These are phyloP conservation scores for Aspergillus cavernicola DNA, from an alignment of 495 filamentous ascomycete genomes.

Conservation along the genomic window DNA sequence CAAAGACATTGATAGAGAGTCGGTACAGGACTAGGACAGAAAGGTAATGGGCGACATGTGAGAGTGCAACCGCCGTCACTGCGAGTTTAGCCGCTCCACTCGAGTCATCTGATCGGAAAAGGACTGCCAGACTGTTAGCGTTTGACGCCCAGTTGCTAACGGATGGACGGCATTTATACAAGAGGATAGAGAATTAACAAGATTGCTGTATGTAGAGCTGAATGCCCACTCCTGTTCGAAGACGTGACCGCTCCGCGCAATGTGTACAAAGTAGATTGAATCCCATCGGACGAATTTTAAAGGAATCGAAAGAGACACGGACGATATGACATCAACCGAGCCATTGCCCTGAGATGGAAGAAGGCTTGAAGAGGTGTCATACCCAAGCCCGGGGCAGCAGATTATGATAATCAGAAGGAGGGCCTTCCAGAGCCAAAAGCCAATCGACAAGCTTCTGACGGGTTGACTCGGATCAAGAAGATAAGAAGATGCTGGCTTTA, in stretches of 20 bases:
- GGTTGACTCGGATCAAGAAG: slow-evolving; percentile 33
- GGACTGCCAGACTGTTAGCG: slow-evolving; percentile 20
- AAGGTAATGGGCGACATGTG: slow-evolving; percentile 68
- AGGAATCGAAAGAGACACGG: slow-evolving; percentile 22
- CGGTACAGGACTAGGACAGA: slow-evolving; percentile 69
- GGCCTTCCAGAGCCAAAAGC: slow-evolving; percentile 64
- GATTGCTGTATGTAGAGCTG: slow-evolving; percentile 60
- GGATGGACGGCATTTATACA: slow-evolving; percentile 34
- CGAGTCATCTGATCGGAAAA: slow-evolving; percentile 22
- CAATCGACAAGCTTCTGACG: slow-evolving; percentile 32
- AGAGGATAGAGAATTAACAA: slow-evolving; percentile 43
- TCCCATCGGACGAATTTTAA: slow-evolving; percentile 81
- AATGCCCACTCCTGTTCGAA: slow-evolving; percentile 99
- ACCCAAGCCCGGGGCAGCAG: slow-evolving; percentile 66
- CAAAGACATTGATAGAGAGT: slow-evolving; percentile 41
- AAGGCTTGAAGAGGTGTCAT: slow-evolving; percentile 83
- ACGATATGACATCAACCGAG: slow-evolving; percentile 11
- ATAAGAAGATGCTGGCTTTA: not conserved
- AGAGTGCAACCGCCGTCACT: slow-evolving; percentile 57
- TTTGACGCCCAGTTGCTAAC: not conserved
- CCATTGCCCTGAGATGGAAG: slow-evolving; percentile 32
- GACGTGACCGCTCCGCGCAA: slow-evolving; percentile 66
- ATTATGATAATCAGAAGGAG: slow-evolving; percentile 63
- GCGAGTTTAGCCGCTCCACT: slow-evolving; percentile 28
- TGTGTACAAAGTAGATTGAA: slow-evolving; percentile 76